Percentiles rank a stretch among this genome's conserved stretches.
phyloP scores from a whole-genome alignment of 2,329 filamentous ascomycete species.

The Aspergillus aculeatinus region DNA sequence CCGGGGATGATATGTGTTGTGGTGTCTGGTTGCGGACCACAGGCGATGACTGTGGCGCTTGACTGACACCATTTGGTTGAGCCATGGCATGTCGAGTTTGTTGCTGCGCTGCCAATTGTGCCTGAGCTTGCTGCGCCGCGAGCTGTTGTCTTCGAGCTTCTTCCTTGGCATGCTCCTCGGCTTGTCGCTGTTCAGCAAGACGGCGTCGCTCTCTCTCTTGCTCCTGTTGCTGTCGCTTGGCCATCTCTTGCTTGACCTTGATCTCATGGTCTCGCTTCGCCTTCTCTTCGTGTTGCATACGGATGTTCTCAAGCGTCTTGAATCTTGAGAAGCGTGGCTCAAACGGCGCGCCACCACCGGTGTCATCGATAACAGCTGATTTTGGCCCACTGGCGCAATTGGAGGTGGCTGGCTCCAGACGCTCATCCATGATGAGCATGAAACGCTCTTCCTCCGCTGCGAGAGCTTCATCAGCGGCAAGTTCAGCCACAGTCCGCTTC shows the following conservation, averaged over 20 bases:
- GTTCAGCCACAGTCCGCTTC: slow-evolving; percentile 90
- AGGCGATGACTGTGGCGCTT: slow-evolving; percentile 48
- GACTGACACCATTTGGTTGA: slow-evolving; percentile 42
- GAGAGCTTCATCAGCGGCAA: slow-evolving; percentile 90
- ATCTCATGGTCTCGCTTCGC: slow-evolving; percentile 49
- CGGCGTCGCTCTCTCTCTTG: slow-evolving; percentile 50
- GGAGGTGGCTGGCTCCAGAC: slow-evolving; percentile 62
- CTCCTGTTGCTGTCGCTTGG: slow-evolving; percentile 49
- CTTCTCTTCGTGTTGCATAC: slow-evolving; percentile 71
- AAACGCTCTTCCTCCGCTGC: slow-evolving; percentile 86
- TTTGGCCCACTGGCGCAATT: slow-evolving; percentile 58
- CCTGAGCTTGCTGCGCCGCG: slow-evolving; percentile 49
- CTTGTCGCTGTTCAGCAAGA: slow-evolving; percentile 44
- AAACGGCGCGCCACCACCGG: slow-evolving; percentile 70
- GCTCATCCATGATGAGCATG: slow-evolving; percentile 89
- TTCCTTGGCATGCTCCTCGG: slow-evolving; percentile 45
- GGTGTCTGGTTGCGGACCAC: slow-evolving; percentile 50
- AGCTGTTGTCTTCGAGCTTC: slow-evolving; percentile 41
- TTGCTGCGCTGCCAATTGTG: slow-evolving; percentile 42
- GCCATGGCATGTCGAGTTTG: slow-evolving; percentile 55
- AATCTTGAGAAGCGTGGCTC: slow-evolving; percentile 87
- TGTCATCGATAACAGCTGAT: slow-evolving; percentile 70
- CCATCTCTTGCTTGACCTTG: slow-evolving; percentile 51
- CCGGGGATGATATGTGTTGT: slow-evolving; percentile 46
- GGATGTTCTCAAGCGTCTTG: slow-evolving; percentile 85